Conservation (phyloP, 352 stramenopile species). For the Globisporangium megalacanthum region DNA sequence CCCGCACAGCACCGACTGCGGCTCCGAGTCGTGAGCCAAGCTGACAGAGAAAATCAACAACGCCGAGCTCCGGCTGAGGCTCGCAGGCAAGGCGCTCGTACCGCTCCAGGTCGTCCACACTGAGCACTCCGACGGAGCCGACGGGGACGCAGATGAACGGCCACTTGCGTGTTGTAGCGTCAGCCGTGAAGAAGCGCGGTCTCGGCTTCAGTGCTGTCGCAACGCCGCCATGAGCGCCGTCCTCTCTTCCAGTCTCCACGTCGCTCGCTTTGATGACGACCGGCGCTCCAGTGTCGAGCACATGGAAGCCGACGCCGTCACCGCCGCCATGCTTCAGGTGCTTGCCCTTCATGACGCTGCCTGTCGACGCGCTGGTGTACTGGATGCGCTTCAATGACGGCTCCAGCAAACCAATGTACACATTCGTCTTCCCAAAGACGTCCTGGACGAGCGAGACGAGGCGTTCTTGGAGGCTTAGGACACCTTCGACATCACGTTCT, state of each 20-base stretch:
- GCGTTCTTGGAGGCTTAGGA: conserved; percentile 25
- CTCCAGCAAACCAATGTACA: conserved; percentile 66
- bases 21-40: conserved; percentile 19
- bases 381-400: conserved; percentile 32
- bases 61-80: conserved; percentile 54
- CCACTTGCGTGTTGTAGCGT: conserved; percentile 26
- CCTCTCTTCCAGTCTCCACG: not conserved
- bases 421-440: conserved; percentile 28
- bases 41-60: conserved; percentile 69
- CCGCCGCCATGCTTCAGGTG: conserved; percentile 43
- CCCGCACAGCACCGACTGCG: conserved; percentile 13
- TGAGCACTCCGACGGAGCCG: conserved; percentile 35
- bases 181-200: conserved; percentile 38
- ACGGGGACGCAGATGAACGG: conserved; percentile 67
- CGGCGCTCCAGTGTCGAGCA: conserved; percentile 28
- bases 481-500: conserved; percentile 40
- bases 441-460: conserved; percentile 30
- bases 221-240: not conserved
- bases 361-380: conserved; percentile 47
- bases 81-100: conserved; percentile 38
- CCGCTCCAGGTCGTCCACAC: conserved; percentile 54
- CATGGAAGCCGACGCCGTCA: conserved; percentile 51
- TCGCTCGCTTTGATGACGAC: conserved; percentile 34
- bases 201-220: conserved; percentile 6
- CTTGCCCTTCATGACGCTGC: conserved; percentile 59